Evolutionary conservation across 371 early-diverging fungal species (phyloP).

Genomic region (Mucor irregularis): DNA sequence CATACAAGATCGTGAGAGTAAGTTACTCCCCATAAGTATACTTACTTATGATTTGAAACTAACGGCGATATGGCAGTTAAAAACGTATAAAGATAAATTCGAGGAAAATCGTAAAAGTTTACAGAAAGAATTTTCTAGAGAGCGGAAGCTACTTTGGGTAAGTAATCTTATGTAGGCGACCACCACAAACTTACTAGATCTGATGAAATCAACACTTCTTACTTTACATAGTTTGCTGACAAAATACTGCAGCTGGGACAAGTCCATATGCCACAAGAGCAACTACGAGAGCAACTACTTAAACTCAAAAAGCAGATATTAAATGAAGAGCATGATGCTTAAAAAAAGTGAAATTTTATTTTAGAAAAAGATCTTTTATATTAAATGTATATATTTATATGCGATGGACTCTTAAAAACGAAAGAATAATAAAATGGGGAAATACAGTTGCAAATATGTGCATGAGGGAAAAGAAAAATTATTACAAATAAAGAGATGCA

Average conservation of each 20-base stretch:
- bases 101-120: background rate
- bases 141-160: constrained; percentile 34
- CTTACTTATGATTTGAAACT: no score
- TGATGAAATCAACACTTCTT: no score
- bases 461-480: background rate
- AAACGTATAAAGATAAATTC: background rate
- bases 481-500: constrained; percentile 91
- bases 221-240: constrained; percentile 35
- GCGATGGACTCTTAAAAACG: no score
- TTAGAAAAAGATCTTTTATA: no score
- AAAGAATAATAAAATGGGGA: background rate
- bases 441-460: constrained; percentile 4
- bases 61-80: background rate
- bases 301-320: constrained; percentile 17
- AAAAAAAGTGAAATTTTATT: constrained; percentile 1
- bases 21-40: no score
- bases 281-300: constrained; percentile 10
- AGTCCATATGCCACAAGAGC: constrained; percentile 2
- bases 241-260: constrained; percentile 32
- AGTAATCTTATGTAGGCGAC: background rate
- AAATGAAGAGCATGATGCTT: background rate
- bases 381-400: no score
- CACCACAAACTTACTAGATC: background rate
- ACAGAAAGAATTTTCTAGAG: constrained; percentile 2
- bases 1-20: constrained; percentile 42